Conservation (phyloP, 164 flowering plant species). For the Platanus orientalis region DNA sequence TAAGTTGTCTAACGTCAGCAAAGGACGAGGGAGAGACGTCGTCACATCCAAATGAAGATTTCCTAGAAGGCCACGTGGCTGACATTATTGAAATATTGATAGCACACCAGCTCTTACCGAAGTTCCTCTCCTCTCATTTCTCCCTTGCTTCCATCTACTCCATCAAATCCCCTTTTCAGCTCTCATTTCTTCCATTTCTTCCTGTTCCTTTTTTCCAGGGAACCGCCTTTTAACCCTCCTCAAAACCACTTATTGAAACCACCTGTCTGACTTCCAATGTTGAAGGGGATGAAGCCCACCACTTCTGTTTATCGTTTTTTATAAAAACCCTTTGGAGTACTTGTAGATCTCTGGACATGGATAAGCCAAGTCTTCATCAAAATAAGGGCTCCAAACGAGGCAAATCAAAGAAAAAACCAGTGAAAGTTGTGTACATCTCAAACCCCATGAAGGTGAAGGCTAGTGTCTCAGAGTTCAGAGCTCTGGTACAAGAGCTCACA, state of each 20-base stretch:
- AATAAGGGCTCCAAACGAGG: constrained; percentile 5
- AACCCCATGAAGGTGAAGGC: constrained; percentile 79
- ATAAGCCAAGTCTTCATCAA: constrained; percentile 8
- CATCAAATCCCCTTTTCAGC: not conserved
- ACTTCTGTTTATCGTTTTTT: too few relatives aligned
- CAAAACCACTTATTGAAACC: not conserved
- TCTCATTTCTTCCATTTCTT: too few relatives aligned
- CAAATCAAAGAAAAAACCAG: constrained; percentile 17
- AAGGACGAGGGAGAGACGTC: not conserved
- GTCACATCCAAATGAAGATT: not conserved
- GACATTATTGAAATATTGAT: constrained; percentile 6
- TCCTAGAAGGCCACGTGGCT: constrained; percentile 2
- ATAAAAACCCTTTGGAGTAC: too few relatives aligned
- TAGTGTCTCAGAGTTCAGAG: constrained; percentile 58
- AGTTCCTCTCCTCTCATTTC: not conserved
- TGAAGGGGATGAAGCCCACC: too few relatives aligned
- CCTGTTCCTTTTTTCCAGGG: not conserved
- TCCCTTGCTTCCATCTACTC: not conserved
- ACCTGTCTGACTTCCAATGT: not conserved
- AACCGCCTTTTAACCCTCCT: not conserved
- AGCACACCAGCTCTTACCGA: not conserved
- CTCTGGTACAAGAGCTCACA: constrained; percentile 79
- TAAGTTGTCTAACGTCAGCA: not conserved
- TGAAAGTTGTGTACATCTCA: constrained; percentile 82
- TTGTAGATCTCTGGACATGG: constrained; percentile 10